Conservation (phyloP, 2,329 filamentous ascomycete species). For the Alternaria sp. region DNA sequence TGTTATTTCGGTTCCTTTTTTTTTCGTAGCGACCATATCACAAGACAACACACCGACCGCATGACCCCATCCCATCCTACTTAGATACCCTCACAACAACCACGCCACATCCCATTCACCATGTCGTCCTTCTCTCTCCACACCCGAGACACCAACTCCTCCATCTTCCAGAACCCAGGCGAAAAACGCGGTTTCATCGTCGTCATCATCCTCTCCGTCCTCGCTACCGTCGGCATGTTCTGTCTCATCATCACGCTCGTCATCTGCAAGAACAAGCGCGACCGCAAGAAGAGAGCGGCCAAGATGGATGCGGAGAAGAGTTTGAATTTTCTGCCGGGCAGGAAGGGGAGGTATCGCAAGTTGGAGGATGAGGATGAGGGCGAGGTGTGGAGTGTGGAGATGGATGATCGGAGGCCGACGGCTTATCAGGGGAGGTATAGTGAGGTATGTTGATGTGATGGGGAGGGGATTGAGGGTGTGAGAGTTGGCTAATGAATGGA, state of each 20-base stretch:
- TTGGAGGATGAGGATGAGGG: conserved; percentile 6
- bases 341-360: conserved; percentile 3
- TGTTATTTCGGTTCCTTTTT: not conserved
- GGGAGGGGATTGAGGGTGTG: too few species aligned
- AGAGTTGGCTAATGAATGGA: not conserved
- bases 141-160: not conserved
- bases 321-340: not conserved
- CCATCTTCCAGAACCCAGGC: not conserved
- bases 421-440: not conserved
- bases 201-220: conserved; percentile 4
- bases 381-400: conserved; percentile 6
- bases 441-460: not conserved
- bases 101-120: not conserved
- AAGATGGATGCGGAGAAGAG: conserved; percentile 3
- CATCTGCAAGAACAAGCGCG: conserved; percentile 4
- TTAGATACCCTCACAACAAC: not conserved
- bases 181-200: conserved; percentile 7
- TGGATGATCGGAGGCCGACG: conserved; percentile 3
- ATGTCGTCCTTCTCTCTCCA: not conserved
- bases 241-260: conserved; percentile 5
- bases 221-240: conserved; percentile 8
- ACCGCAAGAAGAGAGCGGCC: not conserved
- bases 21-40: not conserved
- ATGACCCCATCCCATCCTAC: not conserved
- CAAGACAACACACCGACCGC: not conserved